phyloP scores from a whole-genome alignment of 208 protist species.

The Crithidia fasciculata region DNA sequence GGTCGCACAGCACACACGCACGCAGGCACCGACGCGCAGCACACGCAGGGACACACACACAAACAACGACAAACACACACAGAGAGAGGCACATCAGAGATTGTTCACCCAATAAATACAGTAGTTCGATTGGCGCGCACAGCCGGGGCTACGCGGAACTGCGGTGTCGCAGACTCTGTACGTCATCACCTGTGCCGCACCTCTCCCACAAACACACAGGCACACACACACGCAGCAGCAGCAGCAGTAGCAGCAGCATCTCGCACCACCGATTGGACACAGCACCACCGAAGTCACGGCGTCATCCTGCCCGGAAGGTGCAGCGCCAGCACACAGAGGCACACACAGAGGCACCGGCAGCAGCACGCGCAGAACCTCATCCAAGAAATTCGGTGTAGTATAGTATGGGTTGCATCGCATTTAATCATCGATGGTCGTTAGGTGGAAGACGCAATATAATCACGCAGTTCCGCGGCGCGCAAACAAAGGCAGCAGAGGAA shows the following conservation, averaged over 20 bases:
- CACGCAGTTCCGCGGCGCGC: conserved; percentile 13
- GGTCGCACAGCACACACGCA: background rate
- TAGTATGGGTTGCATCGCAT: conserved; percentile 32
- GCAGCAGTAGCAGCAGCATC: conserved; percentile 4
- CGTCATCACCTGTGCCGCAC: conserved; percentile 29
- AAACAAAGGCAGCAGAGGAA: background rate
- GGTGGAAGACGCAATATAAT: conserved; percentile 26
- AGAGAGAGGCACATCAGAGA: conserved; percentile 28
- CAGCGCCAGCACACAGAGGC: background rate
- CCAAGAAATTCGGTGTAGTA: conserved; percentile 28
- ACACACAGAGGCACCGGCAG: background rate
- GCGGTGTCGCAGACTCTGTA: conserved; percentile 35
- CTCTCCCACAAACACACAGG: background rate
- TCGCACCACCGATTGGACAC: conserved; percentile 37
- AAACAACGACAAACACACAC: background rate
- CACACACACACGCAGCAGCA: background rate
- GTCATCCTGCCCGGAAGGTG: conserved; percentile 23
- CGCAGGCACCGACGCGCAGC: background rate
- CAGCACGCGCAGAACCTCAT: conserved; percentile 18
- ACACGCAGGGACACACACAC: background rate
- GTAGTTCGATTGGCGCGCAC: conserved; percentile 20
- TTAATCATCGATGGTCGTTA: conserved; percentile 27
- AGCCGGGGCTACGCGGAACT: conserved; percentile 23
- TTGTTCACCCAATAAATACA: conserved; percentile 47
- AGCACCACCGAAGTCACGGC: conserved; percentile 12